A percentile compares a stretch with the other conserved stretches of the same genome.
These are phyloP conservation scores for Cystobasidium pallidum DNA, from an alignment of 1,284 basidiomycete species.

Conservation along the genomic window DNA sequence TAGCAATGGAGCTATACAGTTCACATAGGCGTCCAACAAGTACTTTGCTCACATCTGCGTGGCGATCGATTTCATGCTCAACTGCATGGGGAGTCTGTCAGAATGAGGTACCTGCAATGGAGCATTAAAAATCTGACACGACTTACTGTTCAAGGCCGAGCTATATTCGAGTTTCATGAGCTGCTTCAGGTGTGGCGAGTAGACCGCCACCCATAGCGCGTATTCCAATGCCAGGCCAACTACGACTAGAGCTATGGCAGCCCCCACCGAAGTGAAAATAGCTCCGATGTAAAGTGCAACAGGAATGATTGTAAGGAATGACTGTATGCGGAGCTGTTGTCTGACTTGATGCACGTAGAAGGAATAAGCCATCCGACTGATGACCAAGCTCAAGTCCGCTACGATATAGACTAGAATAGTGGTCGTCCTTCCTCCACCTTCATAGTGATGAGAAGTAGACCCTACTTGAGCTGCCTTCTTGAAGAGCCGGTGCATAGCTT, in stretches of 20 bases:
- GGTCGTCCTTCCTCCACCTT: conserved; percentile 23
- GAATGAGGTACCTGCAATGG: too few relatives aligned
- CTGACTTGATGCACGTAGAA: conserved; percentile 35
- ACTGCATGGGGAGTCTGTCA: not conserved
- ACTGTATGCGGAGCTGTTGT: conserved; percentile 15
- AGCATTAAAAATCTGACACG: not conserved
- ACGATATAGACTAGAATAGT: conserved; percentile 33
- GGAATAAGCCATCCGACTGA: conserved; percentile 21
- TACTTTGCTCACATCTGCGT: conserved; percentile 19
- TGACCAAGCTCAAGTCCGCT: conserved; percentile 11
- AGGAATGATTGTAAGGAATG: conserved; percentile 10
- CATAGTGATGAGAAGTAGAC: conserved; percentile 14
- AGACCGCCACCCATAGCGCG: conserved; percentile 14
- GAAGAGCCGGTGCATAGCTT: conserved; percentile 5
- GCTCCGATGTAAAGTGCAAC: conserved; percentile 21
- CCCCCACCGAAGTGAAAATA: conserved; percentile 23
- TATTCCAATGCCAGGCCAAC: conserved; percentile 19
- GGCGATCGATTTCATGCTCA: conserved; percentile 25
- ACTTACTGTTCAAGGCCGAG: conserved; percentile 23
- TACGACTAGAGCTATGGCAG: conserved; percentile 26
- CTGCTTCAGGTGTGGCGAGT: conserved; percentile 14
- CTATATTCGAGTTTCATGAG: conserved; percentile 33
- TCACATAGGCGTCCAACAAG: not conserved
- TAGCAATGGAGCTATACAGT: not conserved
- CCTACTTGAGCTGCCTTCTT: conserved; percentile 12